phyloP scores from a whole-genome alignment of 1,139 yeast species.

The Blastobotrys proliferans region DNA sequence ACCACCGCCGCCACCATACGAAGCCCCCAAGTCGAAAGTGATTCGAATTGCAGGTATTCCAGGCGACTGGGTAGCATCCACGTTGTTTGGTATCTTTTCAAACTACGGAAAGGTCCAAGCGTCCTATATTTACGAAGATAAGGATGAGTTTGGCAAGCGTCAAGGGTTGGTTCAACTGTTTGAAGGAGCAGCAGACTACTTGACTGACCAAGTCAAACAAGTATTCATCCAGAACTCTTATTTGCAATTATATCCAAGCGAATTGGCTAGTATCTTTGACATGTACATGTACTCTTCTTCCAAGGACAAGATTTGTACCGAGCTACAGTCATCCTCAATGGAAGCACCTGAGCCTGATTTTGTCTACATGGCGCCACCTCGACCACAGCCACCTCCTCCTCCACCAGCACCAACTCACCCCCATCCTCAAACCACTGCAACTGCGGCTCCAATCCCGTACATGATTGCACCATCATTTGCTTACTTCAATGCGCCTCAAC shows the following conservation, averaged over 20 bases:
- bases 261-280: conserved; percentile 1
- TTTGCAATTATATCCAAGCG: conserved; percentile 10
- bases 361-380: neutral
- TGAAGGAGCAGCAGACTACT: conserved; percentile 5
- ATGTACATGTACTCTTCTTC: conserved; percentile 6
- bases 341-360: conserved; percentile 4
- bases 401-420: conserved; percentile 2
- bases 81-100: conserved; percentile 18
- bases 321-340: neutral
- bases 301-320: conserved; percentile 9
- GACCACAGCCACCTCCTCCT: neutral
- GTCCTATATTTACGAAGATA: conserved; percentile 20
- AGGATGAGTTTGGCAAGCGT: conserved; percentile 18
- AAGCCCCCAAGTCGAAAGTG: conserved; percentile 8
- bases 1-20: neutral
- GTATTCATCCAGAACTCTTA: conserved; percentile 6
- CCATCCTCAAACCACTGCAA: neutral
- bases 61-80: conserved; percentile 19
- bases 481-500: too few species aligned
- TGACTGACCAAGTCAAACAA: conserved; percentile 6
- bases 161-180: conserved; percentile 21
- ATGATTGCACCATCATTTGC: neutral
- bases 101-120: conserved; percentile 16
- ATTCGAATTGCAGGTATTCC: conserved; percentile 22
- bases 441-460: neutral